These are phyloP conservation scores for Sporobolomyces roseus DNA, from an alignment of 768 basidiomycete genomes.

Conservation along the genomic window DNA sequence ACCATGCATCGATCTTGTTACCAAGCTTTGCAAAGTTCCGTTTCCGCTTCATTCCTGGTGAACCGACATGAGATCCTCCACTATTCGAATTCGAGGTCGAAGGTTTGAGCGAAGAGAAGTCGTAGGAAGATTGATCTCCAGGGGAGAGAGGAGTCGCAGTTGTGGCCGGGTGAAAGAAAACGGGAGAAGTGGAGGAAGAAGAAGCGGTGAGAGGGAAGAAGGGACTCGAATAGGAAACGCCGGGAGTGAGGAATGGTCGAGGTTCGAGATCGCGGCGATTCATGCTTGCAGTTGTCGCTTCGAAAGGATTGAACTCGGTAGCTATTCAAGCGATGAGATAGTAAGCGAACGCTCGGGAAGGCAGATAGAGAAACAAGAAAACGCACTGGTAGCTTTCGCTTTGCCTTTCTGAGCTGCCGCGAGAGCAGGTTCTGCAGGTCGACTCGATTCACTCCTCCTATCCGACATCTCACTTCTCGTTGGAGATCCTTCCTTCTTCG, in stretches of 20 bases:
- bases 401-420: slow-evolving; percentile 29
- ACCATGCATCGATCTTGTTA: slow-evolving; percentile 46
- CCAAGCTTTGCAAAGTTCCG: slow-evolving; percentile 41
- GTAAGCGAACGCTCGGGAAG: neutral
- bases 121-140: slow-evolving; percentile 24
- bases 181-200: neutral
- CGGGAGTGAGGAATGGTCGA: slow-evolving; percentile 34
- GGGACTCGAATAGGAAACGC: slow-evolving; percentile 10
- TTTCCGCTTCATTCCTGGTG: slow-evolving; percentile 34
- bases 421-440: slow-evolving; percentile 23
- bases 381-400: slow-evolving; percentile 36
- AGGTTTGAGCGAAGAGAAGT: slow-evolving; percentile 1
- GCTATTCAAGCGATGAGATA: slow-evolving; percentile 5
- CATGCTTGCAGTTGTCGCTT: slow-evolving; percentile 23
- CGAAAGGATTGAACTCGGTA: slow-evolving; percentile 37
- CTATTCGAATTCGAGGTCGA: slow-evolving; percentile 2
- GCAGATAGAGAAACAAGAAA: neutral
- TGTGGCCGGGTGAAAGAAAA: slow-evolving; percentile 28
- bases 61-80: slow-evolving; percentile 18
- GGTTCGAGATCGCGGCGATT: slow-evolving; percentile 3
- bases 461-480: slow-evolving; percentile 1
- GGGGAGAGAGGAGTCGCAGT: slow-evolving; percentile 27
- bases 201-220: slow-evolving; percentile 22
- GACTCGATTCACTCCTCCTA: slow-evolving; percentile 13
- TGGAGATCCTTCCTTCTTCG: slow-evolving; percentile 1